phyloP scores from a whole-genome alignment of 2,329 filamentous ascomycete genomes.

The Golovinomyces cichoracearum region DNA sequence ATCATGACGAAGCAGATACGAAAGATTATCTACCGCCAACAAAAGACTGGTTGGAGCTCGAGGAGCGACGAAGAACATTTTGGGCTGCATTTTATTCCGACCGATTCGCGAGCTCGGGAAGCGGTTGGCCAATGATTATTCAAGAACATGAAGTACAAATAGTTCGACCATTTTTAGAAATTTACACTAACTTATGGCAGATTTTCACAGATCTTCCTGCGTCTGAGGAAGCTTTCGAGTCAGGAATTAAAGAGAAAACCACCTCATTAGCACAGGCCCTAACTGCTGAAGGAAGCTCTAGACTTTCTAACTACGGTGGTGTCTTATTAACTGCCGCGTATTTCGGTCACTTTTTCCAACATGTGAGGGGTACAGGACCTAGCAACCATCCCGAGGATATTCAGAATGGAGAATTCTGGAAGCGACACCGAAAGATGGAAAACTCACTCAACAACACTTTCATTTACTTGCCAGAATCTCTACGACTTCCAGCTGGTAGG shows the following conservation, averaged over 20 bases:
- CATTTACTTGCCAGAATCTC: constrained; percentile 47
- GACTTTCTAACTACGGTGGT: constrained; percentile 45
- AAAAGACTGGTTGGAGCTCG: constrained; percentile 54
- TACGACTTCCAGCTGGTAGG: constrained; percentile 44
- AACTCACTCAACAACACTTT: constrained; percentile 54
- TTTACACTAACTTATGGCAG: constrained; percentile 2
- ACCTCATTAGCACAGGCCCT: constrained; percentile 38
- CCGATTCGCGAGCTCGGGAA: constrained; percentile 64
- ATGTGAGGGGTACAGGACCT: constrained; percentile 46
- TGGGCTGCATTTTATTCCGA: constrained; percentile 69
- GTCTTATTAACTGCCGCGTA: constrained; percentile 50
- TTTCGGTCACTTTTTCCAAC: constrained; percentile 57
- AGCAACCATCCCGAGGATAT: constrained; percentile 50
- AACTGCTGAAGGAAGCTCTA: constrained; percentile 21
- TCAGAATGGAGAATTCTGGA: constrained; percentile 58
- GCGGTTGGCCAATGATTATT: constrained; percentile 67
- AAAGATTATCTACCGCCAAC: constrained; percentile 50
- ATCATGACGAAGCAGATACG: constrained; percentile 36
- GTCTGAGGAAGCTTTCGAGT: constrained; percentile 50
- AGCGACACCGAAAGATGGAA: constrained; percentile 57
- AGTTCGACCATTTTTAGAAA: neutral
- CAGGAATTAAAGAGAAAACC: constrained; percentile 35
- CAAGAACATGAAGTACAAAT: constrained; percentile 36
- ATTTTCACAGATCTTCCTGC: constrained; percentile 49
- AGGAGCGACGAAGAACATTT: constrained; percentile 62